phyloP scores from a whole-genome alignment of 108 stramenopile genomes.

The Cyclotella baltica region DNA sequence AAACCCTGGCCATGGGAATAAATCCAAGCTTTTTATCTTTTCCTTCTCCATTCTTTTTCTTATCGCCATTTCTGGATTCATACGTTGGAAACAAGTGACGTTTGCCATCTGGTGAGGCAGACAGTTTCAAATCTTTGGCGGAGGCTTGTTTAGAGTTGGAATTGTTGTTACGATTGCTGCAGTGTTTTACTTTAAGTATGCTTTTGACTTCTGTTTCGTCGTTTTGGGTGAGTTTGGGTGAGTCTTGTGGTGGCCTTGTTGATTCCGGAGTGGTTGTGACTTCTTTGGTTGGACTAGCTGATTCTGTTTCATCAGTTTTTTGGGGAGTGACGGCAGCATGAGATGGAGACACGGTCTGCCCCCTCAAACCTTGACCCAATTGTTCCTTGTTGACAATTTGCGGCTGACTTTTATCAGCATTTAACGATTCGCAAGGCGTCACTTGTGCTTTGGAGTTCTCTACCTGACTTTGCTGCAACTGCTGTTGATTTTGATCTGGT shows the following conservation, averaged over 20 bases:
- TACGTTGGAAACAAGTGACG: conserved; percentile 48
- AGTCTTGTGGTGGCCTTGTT: not conserved
- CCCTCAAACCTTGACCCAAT: not conserved
- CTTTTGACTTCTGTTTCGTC: conserved; percentile 12
- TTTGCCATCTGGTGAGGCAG: conserved; percentile 39
- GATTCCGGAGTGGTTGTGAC: not conserved
- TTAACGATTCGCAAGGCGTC: not conserved
- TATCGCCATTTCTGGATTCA: conserved; percentile 11
- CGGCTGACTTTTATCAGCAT: not conserved
- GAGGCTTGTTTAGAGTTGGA: conserved; percentile 6
- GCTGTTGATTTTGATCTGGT: conserved; percentile 2
- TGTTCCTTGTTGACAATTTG: not conserved
- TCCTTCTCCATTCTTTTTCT: not conserved
- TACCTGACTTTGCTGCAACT: not conserved
- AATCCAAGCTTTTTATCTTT: conserved; percentile 58
- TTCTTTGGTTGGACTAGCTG: not conserved
- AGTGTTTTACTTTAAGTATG: conserved; percentile 35
- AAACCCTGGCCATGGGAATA: conserved; percentile 85
- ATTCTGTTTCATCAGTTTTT: not conserved
- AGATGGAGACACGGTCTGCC: not conserved
- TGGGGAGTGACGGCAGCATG: not conserved
- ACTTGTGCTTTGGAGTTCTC: not conserved
- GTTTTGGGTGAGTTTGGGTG: not conserved
- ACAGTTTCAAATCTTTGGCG: conserved; percentile 10
- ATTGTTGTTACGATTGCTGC: conserved; percentile 6